These are phyloP conservation scores for Solanum sejunctum DNA, from an alignment of 257 asterid species.

Conservation along the genomic window DNA sequence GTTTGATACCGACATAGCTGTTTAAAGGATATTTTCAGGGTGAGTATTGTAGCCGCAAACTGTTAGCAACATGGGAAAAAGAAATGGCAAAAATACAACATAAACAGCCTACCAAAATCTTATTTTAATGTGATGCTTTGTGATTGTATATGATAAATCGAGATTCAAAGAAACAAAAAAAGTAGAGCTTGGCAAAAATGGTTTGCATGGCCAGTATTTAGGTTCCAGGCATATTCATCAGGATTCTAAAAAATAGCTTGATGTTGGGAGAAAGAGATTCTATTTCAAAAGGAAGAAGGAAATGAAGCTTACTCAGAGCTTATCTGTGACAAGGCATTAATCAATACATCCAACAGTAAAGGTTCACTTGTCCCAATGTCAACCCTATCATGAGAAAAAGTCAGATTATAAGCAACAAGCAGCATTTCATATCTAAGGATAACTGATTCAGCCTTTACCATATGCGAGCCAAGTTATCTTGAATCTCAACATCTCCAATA, in stretches of 20 bases:
- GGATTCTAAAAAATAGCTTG: neutral
- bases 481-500: constrained; percentile 92
- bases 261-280: neutral
- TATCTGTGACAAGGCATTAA: constrained; percentile 79
- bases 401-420: neutral
- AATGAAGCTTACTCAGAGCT: constrained; percentile 69
- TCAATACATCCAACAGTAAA: constrained; percentile 65
- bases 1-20: constrained; percentile 86
- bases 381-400: constrained; percentile 43
- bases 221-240: neutral
- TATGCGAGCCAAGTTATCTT: constrained; percentile 77
- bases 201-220: neutral
- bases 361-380: constrained; percentile 85
- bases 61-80: neutral
- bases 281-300: neutral
- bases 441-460: constrained; percentile 32
- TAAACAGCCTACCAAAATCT: neutral
- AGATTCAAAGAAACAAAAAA: neutral
- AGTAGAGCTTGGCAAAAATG: neutral
- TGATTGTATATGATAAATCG: neutral
- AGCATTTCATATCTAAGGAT: neutral
- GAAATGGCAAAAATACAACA: neutral
- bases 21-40: neutral
- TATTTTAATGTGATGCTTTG: neutral
- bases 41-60: neutral